Conservation (phyloP, 2,329 filamentous ascomycete species). For the Aspergillus nomiae region DNA sequence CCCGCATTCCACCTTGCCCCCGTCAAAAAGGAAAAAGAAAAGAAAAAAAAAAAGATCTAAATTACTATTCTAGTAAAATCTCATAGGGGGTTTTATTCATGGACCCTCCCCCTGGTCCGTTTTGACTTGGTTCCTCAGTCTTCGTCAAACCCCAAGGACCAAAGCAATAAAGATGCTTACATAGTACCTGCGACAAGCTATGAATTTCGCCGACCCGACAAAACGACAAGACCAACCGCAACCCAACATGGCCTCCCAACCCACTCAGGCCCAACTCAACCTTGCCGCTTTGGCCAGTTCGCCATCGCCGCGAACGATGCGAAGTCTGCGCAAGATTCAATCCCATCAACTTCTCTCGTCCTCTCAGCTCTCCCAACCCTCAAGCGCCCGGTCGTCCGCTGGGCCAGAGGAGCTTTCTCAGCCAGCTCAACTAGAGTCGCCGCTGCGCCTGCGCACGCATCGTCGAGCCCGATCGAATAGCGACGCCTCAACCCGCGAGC, state of each 20-base stretch:
- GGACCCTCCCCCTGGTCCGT: slow-evolving; percentile 7
- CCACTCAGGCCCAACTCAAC: slow-evolving; percentile 27
- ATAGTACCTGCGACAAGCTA: slow-evolving; percentile 13
- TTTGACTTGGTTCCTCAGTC: slow-evolving; percentile 9
- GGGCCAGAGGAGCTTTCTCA: slow-evolving; percentile 28
- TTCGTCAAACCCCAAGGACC: slow-evolving; percentile 1
- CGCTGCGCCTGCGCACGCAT: slow-evolving; percentile 29
- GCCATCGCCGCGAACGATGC: slow-evolving; percentile 56
- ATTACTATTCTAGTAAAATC: neutral
- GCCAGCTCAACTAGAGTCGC: slow-evolving; percentile 29
- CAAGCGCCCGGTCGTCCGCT: slow-evolving; percentile 24
- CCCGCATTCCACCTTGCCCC: slow-evolving; percentile 24
- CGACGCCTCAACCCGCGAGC: slow-evolving; percentile 59
- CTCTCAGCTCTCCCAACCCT: slow-evolving; percentile 51
- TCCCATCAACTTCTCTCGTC: slow-evolving; percentile 69
- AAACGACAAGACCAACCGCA: neutral
- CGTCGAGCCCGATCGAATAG: slow-evolving; percentile 71
- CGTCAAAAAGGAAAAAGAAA: slow-evolving; percentile 11
- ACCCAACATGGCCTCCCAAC: slow-evolving; percentile 15
- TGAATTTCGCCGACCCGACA: slow-evolving; percentile 6
- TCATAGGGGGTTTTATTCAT: neutral
- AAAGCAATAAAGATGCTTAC: slow-evolving; percentile 25
- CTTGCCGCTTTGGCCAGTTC: slow-evolving; percentile 30
- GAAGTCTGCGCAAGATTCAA: slow-evolving; percentile 71
- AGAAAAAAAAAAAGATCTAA: neutral